Base-by-base conservation (phyloP, 257 asterid genomes). In the Solanum corneliomulleri region DNA sequence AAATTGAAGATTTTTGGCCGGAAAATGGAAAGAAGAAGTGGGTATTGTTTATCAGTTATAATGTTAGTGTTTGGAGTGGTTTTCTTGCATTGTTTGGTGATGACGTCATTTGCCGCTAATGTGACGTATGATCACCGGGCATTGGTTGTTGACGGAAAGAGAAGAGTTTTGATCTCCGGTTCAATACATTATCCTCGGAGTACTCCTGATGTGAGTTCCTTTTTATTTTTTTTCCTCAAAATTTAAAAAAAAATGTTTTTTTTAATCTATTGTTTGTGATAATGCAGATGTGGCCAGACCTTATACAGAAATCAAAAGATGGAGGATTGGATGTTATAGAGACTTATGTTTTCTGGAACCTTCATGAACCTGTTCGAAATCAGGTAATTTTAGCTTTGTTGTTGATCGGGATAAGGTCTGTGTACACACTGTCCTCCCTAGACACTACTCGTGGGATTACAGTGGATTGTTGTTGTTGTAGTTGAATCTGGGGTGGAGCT, bases 271-370 rank as follows among this genome's bases (percentile, higher is more conserved):
- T 75, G 3, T 18, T 42, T 62, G 16, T 52, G 21, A 25, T 49
- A 64, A 15, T 82, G 77, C 90, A 96, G 99, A 96, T 96, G 99
- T 96, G 99, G 99, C 97, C 98, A 21, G 98, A 94, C 86, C 91
- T 96, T 88, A 93, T 96, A 81, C 95, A 94, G 87, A 95, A 95
- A 87, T 90, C 98, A 0, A 96, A 96, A 84, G 98, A 93, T 21
- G 99, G 99, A 88, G 99, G 99, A 1, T 87, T 96, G 93, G 97
- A 96, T 90, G 91, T 89, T 15, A 93, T 96, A 7, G 94, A 96
- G 81, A 96, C 99, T 12, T 96, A 92, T 66, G 95, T 96, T 41
- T 96, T 96, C 94, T 96, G 99, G 99, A 93, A 95, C 87, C 82
- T 92, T 89, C 99, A 96, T 77, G 99, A 96, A 90, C 95, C 98